Evolutionary conservation across 2,329 filamentous ascomycete species (phyloP), one percentile per base, ranked within the genome.

Genomic region (Metarhizium rileyi): DNA sequence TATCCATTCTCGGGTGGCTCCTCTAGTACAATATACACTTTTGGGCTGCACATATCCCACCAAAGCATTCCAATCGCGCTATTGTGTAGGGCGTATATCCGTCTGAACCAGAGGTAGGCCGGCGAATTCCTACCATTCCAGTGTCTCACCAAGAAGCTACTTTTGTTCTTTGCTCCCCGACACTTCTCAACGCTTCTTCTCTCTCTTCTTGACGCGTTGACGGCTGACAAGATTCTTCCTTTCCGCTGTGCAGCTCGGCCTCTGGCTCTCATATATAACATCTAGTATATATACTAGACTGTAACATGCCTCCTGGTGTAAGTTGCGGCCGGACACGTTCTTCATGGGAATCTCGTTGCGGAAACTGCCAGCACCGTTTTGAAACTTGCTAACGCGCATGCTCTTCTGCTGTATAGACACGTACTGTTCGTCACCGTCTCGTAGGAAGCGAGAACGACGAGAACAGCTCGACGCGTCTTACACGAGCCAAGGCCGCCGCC

Each of bases 361-460:
- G 76, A 74, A 84, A 86, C 69, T 74, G 79, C 18, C 27, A 20
- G 16, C 12, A 30, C 38, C 23, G 25, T 40, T 18, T 38, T 6
- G 28, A 23, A 33, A 18, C 33, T 46, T 27, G 61, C 51, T 55
- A 46, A 57, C 47, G 46, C 51, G 42, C 9, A 30, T 23, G 14
- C 20, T 25, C 9, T 27, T 35, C 27, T 28, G 30, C 38, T 41
- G 18, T 48, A 23, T 74, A 74, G 85, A 79, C 77, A 74, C 85
- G 87, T 70, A 74, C 80, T 66, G 75, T 82, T 62, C 81, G 86
- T 70, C 79, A 83, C 66, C 85, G 90, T 71, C 79, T 83, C 66
- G 78, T 85, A 61, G 86, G 85, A 57, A 93, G 94, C 69, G 90
- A 96, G 75, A 96, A 96, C 66, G 91, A 96, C 67, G 93, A 96